Base-by-base conservation (phyloP, 176 grass and related monocot species). In the Lolium rigidum region DNA sequence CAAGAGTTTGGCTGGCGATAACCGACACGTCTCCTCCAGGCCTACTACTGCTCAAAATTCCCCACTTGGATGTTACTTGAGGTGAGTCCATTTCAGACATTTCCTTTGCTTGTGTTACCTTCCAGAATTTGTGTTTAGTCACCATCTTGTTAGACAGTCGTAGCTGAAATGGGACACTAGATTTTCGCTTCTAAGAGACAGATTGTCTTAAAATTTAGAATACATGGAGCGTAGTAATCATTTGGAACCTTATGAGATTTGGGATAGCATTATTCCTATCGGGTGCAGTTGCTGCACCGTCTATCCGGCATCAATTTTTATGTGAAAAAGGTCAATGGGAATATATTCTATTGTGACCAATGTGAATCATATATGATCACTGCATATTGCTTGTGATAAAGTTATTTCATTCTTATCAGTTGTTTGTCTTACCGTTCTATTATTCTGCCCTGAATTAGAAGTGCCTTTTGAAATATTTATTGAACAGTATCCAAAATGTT, bases 221-320 rank as follows among this genome's bases (percentile, higher is more conserved):
- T 31, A 52, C 9, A n/a, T 90, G 55, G 65, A 44, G 46, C 43
- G 18, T 21, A 79, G 43, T 72, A 64, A 54, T 26, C 10, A 46
- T 16, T 49, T 78, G 56, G 6, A 14, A 79, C 47, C 74, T 79
- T 86, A 73, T 31, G 56, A 38, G 44, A 55, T 71, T 65, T 35
- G 38, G 56, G 4, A 56, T 80, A 79, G 17, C 20, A 78, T 83
- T 79, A 41, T 83, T 87, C 56, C 20, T n/a, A 68, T 74, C 10
- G 35, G 24, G 4, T 13, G 54, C 14, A 11, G 24, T 76, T 85
- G 58, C 15, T 85, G 69, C 39, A 49, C 59, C 38, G 24, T 47
- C 65, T 35, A 66, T 75, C 9, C 6, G 9, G 39, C 64, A 69
- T 55, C 20, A 69, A 41, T 48, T 76, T 38, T 41, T 17, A 47